A percentile compares a stretch with the other conserved stretches of the same genome.
phyloP scores from a whole-genome alignment of 768 basidiomycete genomes.

The Coprinopsis sp. region DNA sequence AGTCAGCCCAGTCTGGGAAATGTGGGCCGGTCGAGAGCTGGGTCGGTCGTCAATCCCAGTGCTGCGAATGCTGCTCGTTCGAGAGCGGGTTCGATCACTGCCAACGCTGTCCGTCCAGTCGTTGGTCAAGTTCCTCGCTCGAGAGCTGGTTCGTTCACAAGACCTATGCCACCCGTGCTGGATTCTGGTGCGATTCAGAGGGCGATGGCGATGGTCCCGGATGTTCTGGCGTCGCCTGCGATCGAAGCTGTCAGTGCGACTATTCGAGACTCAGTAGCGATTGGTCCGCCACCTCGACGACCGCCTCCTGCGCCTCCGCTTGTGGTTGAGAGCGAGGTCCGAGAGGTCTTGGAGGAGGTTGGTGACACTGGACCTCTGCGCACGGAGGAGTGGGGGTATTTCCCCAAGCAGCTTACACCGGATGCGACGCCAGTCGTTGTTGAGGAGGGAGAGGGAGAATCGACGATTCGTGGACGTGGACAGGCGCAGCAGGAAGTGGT shows the following conservation, averaged over 20 bases:
- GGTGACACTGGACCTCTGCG: background rate
- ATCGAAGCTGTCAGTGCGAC: slow-evolving; percentile 3
- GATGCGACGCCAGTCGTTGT: too few relatives aligned
- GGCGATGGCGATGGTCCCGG: background rate
- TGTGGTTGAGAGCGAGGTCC: background rate
- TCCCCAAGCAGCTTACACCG: background rate
- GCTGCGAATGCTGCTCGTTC: too few relatives aligned
- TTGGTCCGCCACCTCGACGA: background rate
- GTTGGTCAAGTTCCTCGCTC: background rate
- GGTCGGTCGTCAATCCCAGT: background rate
- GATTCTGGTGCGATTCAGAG: too few relatives aligned
- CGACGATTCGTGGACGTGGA: background rate
- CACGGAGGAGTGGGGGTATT: background rate
- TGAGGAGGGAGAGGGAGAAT: background rate
- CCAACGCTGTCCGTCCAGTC: background rate
- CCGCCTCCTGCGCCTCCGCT: background rate
- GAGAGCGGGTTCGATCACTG: too few relatives aligned
- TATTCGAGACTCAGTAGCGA: background rate
- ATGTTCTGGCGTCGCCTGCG: background rate
- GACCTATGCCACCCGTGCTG: background rate
- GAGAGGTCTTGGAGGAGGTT: background rate
- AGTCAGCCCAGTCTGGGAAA: background rate
- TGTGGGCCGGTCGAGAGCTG: background rate
- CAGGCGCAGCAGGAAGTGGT: background rate
- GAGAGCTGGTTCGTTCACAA: background rate